Base-by-base conservation (phyloP, 495 filamentous ascomycete species). In the Parachaetomium inaequale region DNA sequence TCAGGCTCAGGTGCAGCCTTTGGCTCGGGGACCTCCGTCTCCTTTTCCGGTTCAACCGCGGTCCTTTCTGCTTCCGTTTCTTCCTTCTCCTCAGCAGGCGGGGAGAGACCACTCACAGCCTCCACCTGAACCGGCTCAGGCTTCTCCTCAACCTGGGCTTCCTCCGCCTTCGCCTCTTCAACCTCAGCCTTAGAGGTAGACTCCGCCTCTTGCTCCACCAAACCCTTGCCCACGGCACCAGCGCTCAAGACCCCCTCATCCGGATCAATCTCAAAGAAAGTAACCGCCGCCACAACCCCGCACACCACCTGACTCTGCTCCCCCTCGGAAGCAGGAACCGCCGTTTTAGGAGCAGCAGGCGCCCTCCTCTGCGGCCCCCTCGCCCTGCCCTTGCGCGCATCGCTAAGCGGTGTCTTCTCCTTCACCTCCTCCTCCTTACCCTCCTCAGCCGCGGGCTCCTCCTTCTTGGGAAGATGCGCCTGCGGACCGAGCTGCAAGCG, bases 331-430 rank as follows among this genome's bases (percentile, higher is more conserved):
- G 61, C 21, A 32, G 26, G 26, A 21, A 21, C 46, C 4, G 32
- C 60, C 7, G 42, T n/a, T 17, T 46, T 46, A 50, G 67, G 71
- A 31, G 77, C 88, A 45, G 79, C 77, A 1, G 82, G 82, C 11
- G 82, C 82, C 70, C 94, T 81, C 62, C 94, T 83, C 65, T 88
- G 86, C 8, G 94, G 94, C 25, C 94, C 95, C 65, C 89, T 87
- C 19, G 94, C 94, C 59, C 94, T 80, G 15, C 92, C 85, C 76
- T 98, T 98, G 57, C 95, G 82, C 31, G 92, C 91, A 77, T 98
- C 94, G 36, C 77, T 80, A 31, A 98, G 75, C 14, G 92, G 91
- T 19, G 80, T 84, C 73, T 92, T 93, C 69, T 93, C 86, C 66
- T 84, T 80, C 65, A 77, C 76, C 62, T 82, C 81, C 4, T 79